Evolutionary conservation across 139 green algal species (phyloP).

Genomic region (Coelastrella sp.): DNA sequence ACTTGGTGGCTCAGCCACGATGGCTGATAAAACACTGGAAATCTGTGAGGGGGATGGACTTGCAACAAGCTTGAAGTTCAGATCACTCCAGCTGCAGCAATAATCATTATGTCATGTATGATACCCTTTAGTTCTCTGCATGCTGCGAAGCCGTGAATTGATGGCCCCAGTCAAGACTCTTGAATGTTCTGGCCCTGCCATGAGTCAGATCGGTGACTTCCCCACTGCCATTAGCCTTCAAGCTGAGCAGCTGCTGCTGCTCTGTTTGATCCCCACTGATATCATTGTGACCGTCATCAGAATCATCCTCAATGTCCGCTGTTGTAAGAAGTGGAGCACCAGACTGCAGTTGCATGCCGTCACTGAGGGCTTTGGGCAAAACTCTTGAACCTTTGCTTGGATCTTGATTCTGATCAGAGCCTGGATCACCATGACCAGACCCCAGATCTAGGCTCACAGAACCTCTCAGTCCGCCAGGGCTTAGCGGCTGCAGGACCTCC

Average conservation of each 20-base stretch:
- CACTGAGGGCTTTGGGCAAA: neutral
- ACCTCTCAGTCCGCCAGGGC: neutral
- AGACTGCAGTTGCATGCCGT: neutral
- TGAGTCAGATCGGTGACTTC: neutral
- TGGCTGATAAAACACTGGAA: too few species aligned
- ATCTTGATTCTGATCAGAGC: neutral
- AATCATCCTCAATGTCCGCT: neutral
- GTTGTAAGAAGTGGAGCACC: neutral
- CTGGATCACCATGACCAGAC: neutral
- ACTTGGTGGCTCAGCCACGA: too few species aligned
- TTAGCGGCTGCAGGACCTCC: too few species aligned
- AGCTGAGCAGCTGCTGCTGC: too few species aligned
- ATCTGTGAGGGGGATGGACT: too few species aligned
- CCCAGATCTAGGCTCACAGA: constrained; percentile 24
- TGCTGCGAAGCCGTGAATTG: neutral
- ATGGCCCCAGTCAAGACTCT: constrained; percentile 29
- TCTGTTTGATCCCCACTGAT: neutral
- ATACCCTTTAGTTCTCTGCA: neutral
- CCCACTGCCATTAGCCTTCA: neutral
- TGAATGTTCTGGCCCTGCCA: neutral
- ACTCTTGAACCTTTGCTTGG: neutral
- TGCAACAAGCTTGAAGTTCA: too few species aligned
- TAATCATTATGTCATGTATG: too few species aligned
- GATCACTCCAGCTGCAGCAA: too few species aligned
- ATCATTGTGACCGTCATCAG: neutral